These are phyloP conservation scores for Hymenoscyphus albidus DNA, from an alignment of 2,329 filamentous ascomycete genomes.

Conservation along the genomic window DNA sequence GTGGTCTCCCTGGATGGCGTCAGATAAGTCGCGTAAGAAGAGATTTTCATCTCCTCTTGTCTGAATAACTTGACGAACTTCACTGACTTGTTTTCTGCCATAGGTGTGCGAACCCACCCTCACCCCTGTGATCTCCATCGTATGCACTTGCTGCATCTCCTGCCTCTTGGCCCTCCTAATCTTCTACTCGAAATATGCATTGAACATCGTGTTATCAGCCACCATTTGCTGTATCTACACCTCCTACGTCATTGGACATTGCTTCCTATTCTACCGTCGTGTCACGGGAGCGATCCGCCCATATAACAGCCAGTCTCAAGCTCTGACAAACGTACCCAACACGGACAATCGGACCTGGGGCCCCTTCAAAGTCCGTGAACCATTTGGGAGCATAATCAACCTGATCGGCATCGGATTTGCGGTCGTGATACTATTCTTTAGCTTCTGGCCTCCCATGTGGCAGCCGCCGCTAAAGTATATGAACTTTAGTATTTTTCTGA, in stretches of 20 bases:
- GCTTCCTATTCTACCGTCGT: conserved; percentile 12
- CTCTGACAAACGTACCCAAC: background rate
- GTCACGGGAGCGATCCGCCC: conserved; percentile 8
- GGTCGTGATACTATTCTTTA: conserved; percentile 43
- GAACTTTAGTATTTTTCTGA: conserved; percentile 39
- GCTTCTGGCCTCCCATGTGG: conserved; percentile 43
- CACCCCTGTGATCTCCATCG: conserved; percentile 39
- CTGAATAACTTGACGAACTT: background rate
- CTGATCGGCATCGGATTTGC: conserved; percentile 41
- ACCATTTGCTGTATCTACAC: conserved; percentile 45
- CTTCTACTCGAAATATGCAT: conserved; percentile 46
- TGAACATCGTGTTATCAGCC: conserved; percentile 50
- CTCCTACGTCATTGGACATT: conserved; percentile 44
- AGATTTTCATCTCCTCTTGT: background rate
- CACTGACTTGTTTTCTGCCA: background rate
- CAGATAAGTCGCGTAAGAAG: conserved; percentile 32
- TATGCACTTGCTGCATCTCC: conserved; percentile 15
- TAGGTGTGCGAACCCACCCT: conserved; percentile 10
- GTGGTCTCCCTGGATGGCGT: conserved; percentile 39
- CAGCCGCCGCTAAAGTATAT: conserved; percentile 40
- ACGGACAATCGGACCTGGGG: conserved; percentile 8
- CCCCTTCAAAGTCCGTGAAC: conserved; percentile 29
- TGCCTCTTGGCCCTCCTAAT: conserved; percentile 39
- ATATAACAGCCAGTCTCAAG: background rate
- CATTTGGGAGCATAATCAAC: conserved; percentile 41